A percentile compares a stretch with the other conserved stretches of the same genome.
phyloP scores from a whole-genome alignment of 768 basidiomycete species.

The Suillus weaverae region DNA sequence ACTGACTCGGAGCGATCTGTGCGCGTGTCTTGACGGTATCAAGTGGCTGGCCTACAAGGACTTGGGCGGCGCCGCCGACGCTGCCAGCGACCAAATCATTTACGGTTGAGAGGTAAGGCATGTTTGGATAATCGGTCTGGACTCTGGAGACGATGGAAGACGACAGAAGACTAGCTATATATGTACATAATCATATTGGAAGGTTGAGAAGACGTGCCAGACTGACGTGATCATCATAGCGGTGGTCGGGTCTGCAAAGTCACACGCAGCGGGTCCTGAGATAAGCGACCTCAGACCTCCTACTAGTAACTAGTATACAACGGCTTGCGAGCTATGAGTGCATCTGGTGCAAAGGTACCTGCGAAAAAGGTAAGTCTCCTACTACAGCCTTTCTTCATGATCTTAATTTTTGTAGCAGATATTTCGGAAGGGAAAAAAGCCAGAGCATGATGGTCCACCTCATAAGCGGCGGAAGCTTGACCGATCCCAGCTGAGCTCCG shows the following conservation, averaged over 20 bases:
- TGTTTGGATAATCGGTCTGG: background rate
- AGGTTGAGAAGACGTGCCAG: background rate
- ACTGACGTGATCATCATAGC: slow-evolving; percentile 3
- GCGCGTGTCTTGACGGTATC: slow-evolving; percentile 89
- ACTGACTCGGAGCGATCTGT: slow-evolving; percentile 79
- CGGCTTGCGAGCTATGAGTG: background rate
- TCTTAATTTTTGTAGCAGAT: background rate
- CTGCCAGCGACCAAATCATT: slow-evolving; percentile 89
- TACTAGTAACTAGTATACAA: background rate
- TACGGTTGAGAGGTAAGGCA: slow-evolving; percentile 50
- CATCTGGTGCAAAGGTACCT: background rate
- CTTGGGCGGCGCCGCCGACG: slow-evolving; percentile 91
- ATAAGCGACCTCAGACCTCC: background rate
- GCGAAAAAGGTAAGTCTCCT: background rate
- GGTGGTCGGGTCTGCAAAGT: background rate
- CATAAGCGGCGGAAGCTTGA: slow-evolving; percentile 24
- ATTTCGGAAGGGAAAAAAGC: background rate
- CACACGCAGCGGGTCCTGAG: background rate
- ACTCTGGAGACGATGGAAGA: background rate
- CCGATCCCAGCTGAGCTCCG: background rate
- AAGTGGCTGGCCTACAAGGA: slow-evolving; percentile 90
- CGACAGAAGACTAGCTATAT: background rate
- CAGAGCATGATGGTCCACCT: slow-evolving; percentile 5
- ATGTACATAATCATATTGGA: background rate
- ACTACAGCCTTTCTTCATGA: background rate